Percentiles rank a stretch among this genome's conserved stretches.
These are phyloP conservation scores for Microbotryum violaceum DNA, from an alignment of 1,284 basidiomycete genomes.

Conservation along the genomic window DNA sequence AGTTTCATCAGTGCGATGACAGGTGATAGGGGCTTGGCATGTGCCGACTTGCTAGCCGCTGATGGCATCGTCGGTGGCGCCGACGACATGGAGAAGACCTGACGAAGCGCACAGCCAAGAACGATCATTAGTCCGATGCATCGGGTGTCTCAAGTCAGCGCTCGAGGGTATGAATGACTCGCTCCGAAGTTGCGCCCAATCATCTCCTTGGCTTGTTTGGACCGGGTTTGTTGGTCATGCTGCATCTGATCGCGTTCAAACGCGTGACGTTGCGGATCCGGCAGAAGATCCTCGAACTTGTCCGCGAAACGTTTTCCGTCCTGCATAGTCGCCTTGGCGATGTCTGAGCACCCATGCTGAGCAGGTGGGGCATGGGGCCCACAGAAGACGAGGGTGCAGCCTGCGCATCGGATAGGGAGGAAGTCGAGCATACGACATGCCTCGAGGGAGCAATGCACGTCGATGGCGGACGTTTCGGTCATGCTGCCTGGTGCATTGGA, in stretches of 20 bases:
- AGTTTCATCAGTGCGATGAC: slow-evolving; percentile 2
- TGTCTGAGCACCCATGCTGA: background rate
- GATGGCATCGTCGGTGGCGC: background rate
- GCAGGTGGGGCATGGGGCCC: background rate
- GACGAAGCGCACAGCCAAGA: background rate
- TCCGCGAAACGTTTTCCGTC: background rate
- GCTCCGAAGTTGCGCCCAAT: background rate
- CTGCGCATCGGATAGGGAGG: background rate
- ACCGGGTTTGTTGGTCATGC: background rate
- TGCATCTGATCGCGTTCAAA: background rate
- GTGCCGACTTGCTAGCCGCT: background rate
- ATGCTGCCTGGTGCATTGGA: no score
- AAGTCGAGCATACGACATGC: background rate
- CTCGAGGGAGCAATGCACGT: background rate
- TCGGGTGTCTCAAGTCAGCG: no score
- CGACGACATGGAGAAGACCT: no score
- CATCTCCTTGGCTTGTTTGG: background rate
- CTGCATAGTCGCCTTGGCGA: background rate
- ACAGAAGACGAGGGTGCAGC: background rate
- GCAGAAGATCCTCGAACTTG: slow-evolving; percentile 3
- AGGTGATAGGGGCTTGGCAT: background rate
- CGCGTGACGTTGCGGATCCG: background rate
- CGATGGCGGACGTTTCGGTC: no score
- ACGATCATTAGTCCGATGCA: no score
- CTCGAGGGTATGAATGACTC: no score